These are phyloP conservation scores for Nakazawaea ernobii DNA, from an alignment of 805 yeast genomes.

Conservation along the genomic window DNA sequence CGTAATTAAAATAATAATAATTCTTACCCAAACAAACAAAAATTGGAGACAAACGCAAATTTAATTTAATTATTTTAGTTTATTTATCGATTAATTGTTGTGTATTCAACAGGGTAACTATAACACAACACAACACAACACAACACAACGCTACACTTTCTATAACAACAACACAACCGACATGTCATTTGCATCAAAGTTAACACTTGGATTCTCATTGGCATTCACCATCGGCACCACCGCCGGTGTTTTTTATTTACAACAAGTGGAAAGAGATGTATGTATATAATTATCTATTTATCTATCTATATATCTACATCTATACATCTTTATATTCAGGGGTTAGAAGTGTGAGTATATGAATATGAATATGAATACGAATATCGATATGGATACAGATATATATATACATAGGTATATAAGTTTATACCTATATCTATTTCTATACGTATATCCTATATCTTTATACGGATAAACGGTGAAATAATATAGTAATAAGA, in stretches of 20 bases:
- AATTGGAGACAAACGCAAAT: no score
- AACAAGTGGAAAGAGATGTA: constrained; percentile 60
- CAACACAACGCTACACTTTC: no score
- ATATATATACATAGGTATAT: not conserved
- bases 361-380: not conserved
- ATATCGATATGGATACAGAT: not conserved
- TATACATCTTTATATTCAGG: no score
- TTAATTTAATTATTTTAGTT: not conserved
- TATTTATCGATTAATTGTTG: no score
- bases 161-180: not conserved
- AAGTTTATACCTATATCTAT: constrained; percentile 15
- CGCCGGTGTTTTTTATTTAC: constrained; percentile 64
- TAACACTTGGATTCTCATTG: constrained; percentile 60
- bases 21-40: no score
- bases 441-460: no score
- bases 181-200: constrained; percentile 79
- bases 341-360: no score
- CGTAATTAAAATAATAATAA: no score
- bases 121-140: no score
- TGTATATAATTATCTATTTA: constrained; percentile 16
- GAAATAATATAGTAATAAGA: no score
- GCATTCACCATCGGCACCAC: constrained; percentile 54
- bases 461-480: no score
- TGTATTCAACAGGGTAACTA: constrained; percentile 4
- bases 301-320: no score